Percentiles rank a stretch among this genome's conserved stretches.
These are phyloP conservation scores for Singerocomus inundabilis DNA, from an alignment of 1,284 basidiomycete species.

Conservation along the genomic window DNA sequence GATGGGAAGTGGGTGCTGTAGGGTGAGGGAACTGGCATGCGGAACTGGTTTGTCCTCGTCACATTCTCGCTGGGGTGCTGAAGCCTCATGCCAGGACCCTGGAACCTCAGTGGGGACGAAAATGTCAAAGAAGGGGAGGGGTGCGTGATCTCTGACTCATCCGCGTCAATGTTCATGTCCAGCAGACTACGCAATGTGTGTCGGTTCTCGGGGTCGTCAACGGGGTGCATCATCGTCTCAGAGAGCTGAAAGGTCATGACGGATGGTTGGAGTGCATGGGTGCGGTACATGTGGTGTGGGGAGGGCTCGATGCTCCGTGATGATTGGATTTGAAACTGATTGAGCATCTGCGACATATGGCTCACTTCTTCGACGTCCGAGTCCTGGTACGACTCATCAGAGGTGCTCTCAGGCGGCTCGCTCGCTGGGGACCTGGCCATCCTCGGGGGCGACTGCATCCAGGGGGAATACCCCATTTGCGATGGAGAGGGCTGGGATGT, in stretches of 20 bases:
- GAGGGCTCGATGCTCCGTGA: conserved; percentile 9
- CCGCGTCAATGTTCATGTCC: conserved; percentile 19
- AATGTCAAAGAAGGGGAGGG: conserved; percentile 5
- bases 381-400: conserved; percentile 34
- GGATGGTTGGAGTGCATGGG: conserved; percentile 24
- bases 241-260: conserved; percentile 35
- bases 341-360: conserved; percentile 36
- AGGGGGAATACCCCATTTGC: conserved; percentile 18
- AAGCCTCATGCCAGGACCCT: conserved; percentile 31
- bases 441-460: conserved; percentile 17
- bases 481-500: conserved; percentile 19
- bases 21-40: conserved; percentile 11
- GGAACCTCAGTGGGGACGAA: conserved; percentile 6
- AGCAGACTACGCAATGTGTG: conserved; percentile 17
- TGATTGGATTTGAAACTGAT: conserved; percentile 30
- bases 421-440: conserved; percentile 30
- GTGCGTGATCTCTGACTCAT: conserved; percentile 13
- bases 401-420: conserved; percentile 32
- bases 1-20: conserved; percentile 6
- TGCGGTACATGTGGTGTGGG: conserved; percentile 4
- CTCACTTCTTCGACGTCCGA: conserved; percentile 31
- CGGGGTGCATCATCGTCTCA: conserved; percentile 22
- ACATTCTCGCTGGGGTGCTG: conserved; percentile 18
- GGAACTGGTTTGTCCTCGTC: conserved; percentile 13
- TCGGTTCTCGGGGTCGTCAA: conserved; percentile 32